A percentile compares a stretch with the other conserved stretches of the same genome.
Evolutionary conservation across 306 rosid species (phyloP).

Genomic region (Prunus davidiana): DNA sequence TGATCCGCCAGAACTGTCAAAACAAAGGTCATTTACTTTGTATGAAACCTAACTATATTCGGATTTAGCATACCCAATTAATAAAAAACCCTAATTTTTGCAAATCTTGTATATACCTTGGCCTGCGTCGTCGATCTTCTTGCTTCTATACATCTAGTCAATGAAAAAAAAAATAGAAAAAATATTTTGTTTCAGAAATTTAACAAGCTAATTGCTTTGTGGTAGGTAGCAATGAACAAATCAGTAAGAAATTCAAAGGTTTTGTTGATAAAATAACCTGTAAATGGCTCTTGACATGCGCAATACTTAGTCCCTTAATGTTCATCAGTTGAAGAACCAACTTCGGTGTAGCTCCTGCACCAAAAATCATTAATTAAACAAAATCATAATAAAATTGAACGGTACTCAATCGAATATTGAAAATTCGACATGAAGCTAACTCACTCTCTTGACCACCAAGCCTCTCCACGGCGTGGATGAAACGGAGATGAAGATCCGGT

Average conservation of each 20-base stretch:
- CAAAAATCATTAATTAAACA: constrained; percentile 9
- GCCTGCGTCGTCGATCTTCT: constrained; percentile 62
- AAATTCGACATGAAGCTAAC: constrained; percentile 5
- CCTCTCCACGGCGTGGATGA: constrained; percentile 81
- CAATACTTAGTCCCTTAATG: constrained; percentile 84
- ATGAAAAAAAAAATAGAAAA: neutral
- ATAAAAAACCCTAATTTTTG: constrained; percentile 24
- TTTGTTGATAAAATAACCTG: constrained; percentile 46
- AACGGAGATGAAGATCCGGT: constrained; percentile 86
- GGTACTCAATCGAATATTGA: neutral
- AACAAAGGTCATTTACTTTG: constrained; percentile 5
- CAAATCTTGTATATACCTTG: constrained; percentile 53
- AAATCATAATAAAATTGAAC: neutral
- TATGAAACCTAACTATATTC: neutral
- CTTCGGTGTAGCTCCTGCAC: constrained; percentile 92
- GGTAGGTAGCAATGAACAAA: neutral
- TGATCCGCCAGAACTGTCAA: constrained; percentile 51
- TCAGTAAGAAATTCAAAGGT: neutral
- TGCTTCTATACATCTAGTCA: constrained; percentile 84
- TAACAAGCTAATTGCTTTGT: neutral
- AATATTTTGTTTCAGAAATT: neutral
- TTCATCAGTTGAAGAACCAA: constrained; percentile 96
- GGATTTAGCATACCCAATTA: neutral
- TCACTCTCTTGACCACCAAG: constrained; percentile 97
- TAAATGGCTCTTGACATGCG: constrained; percentile 97